Base-by-base conservation (phyloP, 1,284 basidiomycete species). In the Peniophora sp. region DNA sequence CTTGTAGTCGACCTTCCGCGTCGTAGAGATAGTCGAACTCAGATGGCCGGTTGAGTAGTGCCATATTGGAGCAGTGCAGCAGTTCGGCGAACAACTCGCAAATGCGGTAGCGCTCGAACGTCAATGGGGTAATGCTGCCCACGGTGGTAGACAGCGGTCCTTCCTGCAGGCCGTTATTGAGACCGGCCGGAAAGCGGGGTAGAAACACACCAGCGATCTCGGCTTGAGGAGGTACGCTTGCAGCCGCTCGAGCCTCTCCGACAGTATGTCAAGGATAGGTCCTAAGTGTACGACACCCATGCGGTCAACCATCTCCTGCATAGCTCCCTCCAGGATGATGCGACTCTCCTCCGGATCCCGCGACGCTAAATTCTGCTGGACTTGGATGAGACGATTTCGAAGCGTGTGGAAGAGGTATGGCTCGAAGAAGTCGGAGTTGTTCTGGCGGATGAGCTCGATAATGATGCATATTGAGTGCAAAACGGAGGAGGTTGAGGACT, bases 391-490 rank as follows among this genome's bases (percentile, higher is more conserved):
- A 46, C 92, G 81, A 64, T 95, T 93, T 47, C 94, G 85, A 43
- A 97, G 71, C 1, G 92, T 94, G 65, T 97, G 93, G 71, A 97
- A 97, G n/a, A 98, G 78, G 66, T 96, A 97, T 14, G 95, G 96
- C 70, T 99, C 97, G 63, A 97, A 96, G 66, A 95, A 97, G 66
- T 99, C 96, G 49, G 94, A 96, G 68, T 99, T 99, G 69, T 99
- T 99, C 67, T 98, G 95, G 51, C 97, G 82, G 59, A 99, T 98
- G 36, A 99, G 79, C 66, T 99, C 97, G 60, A 97, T 90, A 56
- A 98, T 78, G 60, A 99, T 83, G 48, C 89, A 88, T 58, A 96
- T 89, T 23, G 92, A 88, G 55, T 93, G 85, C 27, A 90, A 79
- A 45, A 98, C 81, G 0, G 93, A 93, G 3, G 95, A 98, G 0